Conservation (phyloP, 2,329 filamentous ascomycete genomes). For the Hypoxylon sp. region DNA sequence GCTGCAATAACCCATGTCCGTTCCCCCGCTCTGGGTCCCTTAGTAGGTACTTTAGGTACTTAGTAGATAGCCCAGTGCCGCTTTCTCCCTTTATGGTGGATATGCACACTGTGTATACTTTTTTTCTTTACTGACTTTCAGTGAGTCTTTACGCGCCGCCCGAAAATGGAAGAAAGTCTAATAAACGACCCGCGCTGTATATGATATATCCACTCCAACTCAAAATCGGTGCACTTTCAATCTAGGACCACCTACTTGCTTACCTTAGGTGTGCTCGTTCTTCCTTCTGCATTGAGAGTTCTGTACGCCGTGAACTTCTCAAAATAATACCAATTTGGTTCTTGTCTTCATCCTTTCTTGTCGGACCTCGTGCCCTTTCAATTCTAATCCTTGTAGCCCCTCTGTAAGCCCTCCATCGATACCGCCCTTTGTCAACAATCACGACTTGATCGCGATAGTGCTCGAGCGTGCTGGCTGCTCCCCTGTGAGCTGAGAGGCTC, state of each 20-base stretch:
- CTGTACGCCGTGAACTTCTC: slow-evolving; percentile 23
- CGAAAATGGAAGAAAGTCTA: slow-evolving; percentile 35
- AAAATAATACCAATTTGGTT: slow-evolving; percentile 14
- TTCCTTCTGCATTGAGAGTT: slow-evolving; percentile 17
- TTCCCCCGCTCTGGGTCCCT: slow-evolving; percentile 41
- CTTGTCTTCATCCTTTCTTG: slow-evolving; percentile 13
- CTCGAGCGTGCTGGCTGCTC: slow-evolving; percentile 43
- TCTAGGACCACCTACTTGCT: slow-evolving; percentile 9
- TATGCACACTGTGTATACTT: slow-evolving; percentile 3
- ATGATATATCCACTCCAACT: slow-evolving; percentile 40
- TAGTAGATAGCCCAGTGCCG: not conserved
- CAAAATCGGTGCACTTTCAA: slow-evolving; percentile 33
- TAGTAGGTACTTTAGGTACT: not conserved
- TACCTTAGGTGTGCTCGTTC: slow-evolving; percentile 18
- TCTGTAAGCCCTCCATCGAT: slow-evolving; percentile 38
- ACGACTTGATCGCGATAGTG: slow-evolving; percentile 39
- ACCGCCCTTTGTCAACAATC: slow-evolving; percentile 43
- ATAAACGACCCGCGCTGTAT: slow-evolving; percentile 41
- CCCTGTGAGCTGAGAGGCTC: slow-evolving; percentile 46
- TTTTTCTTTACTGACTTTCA: slow-evolving; percentile 35
- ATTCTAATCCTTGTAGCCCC: slow-evolving; percentile 23
- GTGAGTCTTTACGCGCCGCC: slow-evolving; percentile 35
- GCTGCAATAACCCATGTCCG: slow-evolving; percentile 24
- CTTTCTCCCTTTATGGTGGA: not conserved
- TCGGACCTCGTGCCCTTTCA: slow-evolving; percentile 27